Evolutionary conservation across 768 basidiomycete species (phyloP), one percentile per base, ranked within the genome.

Genomic region (Tricholoma furcatifolium): DNA sequence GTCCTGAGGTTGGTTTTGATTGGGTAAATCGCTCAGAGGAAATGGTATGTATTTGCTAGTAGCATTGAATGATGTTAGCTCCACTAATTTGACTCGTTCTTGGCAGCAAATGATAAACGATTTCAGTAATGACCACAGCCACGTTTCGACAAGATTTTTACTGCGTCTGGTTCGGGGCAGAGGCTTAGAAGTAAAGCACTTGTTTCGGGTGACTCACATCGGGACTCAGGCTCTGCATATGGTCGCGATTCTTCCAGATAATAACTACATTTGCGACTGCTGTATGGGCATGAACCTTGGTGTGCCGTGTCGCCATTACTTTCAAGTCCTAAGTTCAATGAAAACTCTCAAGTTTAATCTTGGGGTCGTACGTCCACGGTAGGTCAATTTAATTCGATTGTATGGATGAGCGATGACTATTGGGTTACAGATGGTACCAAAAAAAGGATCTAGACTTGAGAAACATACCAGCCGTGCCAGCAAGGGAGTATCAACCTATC

Each of bases 261-360:
- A 59, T 11, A 45, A 54, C 15, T 67, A 67, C 47, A 43, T 71
- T 0, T 73, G 71, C 56, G 69, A 73, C 43, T 73, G 70, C 42
- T 65, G 64, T 34, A 71, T 70, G 67, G 64, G 66, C 2, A 48
- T 61, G 11, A 72, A 66, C 53, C 54, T 70, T 3, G 67, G 68
- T 4, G 40, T 72, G 6, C 67, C 66, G 6, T 74, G 70, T 45
- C 62, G 62, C 2, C 70, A 72, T 46, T 70, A 64, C 49, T 70
- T 67, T 49, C 55, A 57, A n/a, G 64, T 60, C 1, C 60, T 66
- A 31, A 51, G 47, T 1, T 36, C 34, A 0, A 53, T 67, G 23
- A 42, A 41, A 21, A 45, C n/a, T 12, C 56, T 71, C 12, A 54
- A 56, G 9, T 71, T 73, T 49, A 61, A 67, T 55, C 18, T 69